These are phyloP conservation scores for Loxodes magnus DNA, from an alignment of 73 alveolate species.

Conservation along the genomic window DNA sequence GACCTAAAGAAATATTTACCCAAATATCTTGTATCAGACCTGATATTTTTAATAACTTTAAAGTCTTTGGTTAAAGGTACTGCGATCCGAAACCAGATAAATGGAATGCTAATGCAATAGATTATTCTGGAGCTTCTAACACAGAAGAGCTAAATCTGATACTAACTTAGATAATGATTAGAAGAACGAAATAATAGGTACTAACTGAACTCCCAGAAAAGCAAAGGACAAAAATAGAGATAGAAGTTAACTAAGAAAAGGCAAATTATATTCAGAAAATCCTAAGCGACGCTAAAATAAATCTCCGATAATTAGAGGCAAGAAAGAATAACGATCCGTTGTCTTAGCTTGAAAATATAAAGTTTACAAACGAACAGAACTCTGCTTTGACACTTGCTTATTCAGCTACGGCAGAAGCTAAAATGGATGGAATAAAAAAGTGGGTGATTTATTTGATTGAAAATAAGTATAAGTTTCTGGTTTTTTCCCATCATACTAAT, in stretches of 20 bases:
- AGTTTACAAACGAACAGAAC: conserved; percentile 18
- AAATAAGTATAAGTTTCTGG: conserved; percentile 50
- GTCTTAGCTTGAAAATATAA: background rate
- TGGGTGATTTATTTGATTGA: conserved; percentile 54
- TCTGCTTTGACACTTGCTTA: conserved; percentile 25
- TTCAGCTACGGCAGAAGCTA: conserved; percentile 57
- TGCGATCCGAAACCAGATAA: conserved; percentile 61
- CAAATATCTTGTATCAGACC: conserved; percentile 58
- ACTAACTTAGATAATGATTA: conserved; percentile 58
- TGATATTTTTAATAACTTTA: conserved; percentile 37
- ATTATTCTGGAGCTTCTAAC: conserved; percentile 62
- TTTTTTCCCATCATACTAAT: conserved; percentile 76
- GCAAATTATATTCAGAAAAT: conserved; percentile 21
- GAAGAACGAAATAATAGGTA: conserved; percentile 81
- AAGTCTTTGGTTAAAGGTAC: conserved; percentile 60
- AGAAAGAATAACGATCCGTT: background rate
- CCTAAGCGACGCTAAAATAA: conserved; percentile 1
- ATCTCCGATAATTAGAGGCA: background rate
- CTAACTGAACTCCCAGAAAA: conserved; percentile 75
- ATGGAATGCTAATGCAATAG: conserved; percentile 32
- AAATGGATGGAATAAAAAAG: conserved; percentile 65
- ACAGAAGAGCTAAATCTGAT: conserved; percentile 58
- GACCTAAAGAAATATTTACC: conserved; percentile 81
- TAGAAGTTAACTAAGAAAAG: conserved; percentile 31
- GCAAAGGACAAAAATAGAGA: conserved; percentile 50